Evolutionary conservation across 441 rosid species (phyloP).

Genomic region (Capsella rubella): DNA sequence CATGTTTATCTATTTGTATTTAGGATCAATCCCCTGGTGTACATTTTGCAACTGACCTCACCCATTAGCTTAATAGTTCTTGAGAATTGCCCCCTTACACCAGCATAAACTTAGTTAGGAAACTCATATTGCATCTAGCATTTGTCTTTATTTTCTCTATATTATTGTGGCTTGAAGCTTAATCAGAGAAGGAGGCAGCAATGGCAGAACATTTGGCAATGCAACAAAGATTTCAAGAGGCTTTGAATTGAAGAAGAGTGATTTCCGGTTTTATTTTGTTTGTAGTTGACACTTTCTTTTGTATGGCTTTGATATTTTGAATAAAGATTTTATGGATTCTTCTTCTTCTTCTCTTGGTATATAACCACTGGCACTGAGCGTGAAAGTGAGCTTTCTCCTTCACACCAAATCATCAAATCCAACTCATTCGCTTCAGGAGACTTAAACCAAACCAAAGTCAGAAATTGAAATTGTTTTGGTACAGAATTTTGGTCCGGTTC

Average conservation of each 20-base stretch:
- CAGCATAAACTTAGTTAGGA: constrained; percentile 25
- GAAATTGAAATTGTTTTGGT: neutral
- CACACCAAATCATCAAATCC: constrained; percentile 10
- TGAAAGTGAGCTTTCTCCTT: constrained; percentile 17
- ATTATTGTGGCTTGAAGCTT: constrained; percentile 28
- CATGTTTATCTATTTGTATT: constrained; percentile 30
- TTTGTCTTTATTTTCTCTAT: constrained; percentile 6
- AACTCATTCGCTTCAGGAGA: neutral
- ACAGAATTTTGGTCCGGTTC: constrained; percentile 1
- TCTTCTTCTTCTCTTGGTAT: neutral
- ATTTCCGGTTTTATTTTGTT: neutral
- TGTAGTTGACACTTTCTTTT: neutral
- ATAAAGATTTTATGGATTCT: constrained; percentile 1
- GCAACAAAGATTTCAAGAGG: constrained; percentile 31
- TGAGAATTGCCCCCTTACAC: neutral
- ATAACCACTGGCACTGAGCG: neutral
- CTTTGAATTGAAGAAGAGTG: constrained; percentile 21
- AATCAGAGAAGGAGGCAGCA: constrained; percentile 1
- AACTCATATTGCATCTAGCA: constrained; percentile 22
- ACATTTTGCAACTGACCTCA: constrained; percentile 9
- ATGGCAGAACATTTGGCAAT: constrained; percentile 25
- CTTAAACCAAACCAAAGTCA: neutral
- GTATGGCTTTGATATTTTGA: constrained; percentile 10
- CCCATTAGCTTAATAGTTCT: constrained; percentile 22
- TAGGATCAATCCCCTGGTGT: constrained; percentile 39